Percentiles rank a stretch among this genome's conserved stretches.
Conservation (phyloP, 441 rosid genomes). For the Cnidoscolus chayamansa region DNA sequence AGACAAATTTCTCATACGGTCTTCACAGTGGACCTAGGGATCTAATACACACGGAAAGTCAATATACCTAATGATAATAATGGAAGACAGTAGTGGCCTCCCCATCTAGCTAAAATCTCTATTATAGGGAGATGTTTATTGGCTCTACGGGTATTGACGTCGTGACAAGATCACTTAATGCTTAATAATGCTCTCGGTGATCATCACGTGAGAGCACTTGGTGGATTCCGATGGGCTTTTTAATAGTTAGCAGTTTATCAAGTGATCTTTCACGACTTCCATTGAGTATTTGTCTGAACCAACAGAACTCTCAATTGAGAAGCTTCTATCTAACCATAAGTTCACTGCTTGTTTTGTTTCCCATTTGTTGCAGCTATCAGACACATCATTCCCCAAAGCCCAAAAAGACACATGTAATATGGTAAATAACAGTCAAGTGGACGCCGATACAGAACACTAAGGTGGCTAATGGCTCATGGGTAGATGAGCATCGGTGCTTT, state of each 20-base stretch:
- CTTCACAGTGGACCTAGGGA: slow-evolving; percentile 19
- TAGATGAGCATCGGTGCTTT: slow-evolving; percentile 17
- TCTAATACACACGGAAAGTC: slow-evolving; percentile 13
- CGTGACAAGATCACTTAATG: neutral
- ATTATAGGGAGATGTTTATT: slow-evolving; percentile 20
- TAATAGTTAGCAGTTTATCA: neutral
- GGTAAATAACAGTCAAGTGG: neutral
- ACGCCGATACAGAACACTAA: slow-evolving; percentile 24
- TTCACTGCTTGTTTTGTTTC: neutral
- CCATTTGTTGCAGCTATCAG: slow-evolving; percentile 8
- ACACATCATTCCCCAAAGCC: neutral
- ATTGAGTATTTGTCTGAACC: neutral
- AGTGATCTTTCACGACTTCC: too few species aligned
- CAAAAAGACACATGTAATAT: too few species aligned
- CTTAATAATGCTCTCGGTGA: slow-evolving; percentile 22
- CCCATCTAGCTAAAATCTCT: slow-evolving; percentile 7
- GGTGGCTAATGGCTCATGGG: slow-evolving; percentile 33
- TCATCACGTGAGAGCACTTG: slow-evolving; percentile 12
- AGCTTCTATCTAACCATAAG: neutral
- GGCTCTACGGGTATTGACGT: slow-evolving; percentile 34
- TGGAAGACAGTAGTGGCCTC: slow-evolving; percentile 20
- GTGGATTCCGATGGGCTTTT: slow-evolving; percentile 12
- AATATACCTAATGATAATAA: slow-evolving; percentile 9
- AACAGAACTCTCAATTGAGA: slow-evolving; percentile 6
- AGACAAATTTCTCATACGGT: slow-evolving; percentile 16